These are phyloP conservation scores for Lipomyces lipofer DNA, from an alignment of 805 yeast genomes.

Conservation along the genomic window DNA sequence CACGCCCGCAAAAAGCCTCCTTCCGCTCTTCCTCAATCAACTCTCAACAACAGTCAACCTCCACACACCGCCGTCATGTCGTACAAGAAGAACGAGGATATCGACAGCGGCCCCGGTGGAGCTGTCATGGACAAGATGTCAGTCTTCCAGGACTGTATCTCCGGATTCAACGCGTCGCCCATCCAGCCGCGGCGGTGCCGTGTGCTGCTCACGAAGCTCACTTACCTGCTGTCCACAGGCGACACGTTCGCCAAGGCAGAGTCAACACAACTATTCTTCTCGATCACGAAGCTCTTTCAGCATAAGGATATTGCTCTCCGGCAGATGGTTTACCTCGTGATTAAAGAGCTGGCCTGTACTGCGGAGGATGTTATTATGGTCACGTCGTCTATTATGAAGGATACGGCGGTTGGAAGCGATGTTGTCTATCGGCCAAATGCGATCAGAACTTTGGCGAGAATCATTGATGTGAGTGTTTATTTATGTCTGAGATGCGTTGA, in stretches of 20 bases:
- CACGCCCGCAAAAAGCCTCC: too few relatives aligned
- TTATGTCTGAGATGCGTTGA: neutral
- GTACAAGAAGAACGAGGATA: constrained; percentile 81
- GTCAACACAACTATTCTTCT: constrained; percentile 88
- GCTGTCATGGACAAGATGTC: constrained; percentile 91
- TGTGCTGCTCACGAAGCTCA: constrained; percentile 71
- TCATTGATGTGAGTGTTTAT: constrained; percentile 67
- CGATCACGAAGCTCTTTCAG: constrained; percentile 91
- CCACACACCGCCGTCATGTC: constrained; percentile 55
- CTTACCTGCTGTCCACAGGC: constrained; percentile 81
- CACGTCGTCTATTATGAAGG: constrained; percentile 97
- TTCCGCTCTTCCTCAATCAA: neutral
- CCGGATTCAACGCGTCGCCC: constrained; percentile 88
- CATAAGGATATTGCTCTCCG: constrained; percentile 83
- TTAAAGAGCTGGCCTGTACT: constrained; percentile 81
- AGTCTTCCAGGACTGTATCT: constrained; percentile 90
- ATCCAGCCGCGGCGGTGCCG: constrained; percentile 88
- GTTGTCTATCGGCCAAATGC: constrained; percentile 89
- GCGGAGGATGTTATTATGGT: constrained; percentile 96
- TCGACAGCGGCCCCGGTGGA: constrained; percentile 51
- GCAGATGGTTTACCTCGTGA: constrained; percentile 90
- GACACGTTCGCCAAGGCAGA: constrained; percentile 85
- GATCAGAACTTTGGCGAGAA: constrained; percentile 84
- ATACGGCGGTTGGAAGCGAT: constrained; percentile 82
- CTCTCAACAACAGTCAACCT: neutral